Evolutionary conservation across 164 flowering plant genomes (phyloP), one percentile per base, ranked within the genome.

Genomic region (Tinospora cordifolia): DNA sequence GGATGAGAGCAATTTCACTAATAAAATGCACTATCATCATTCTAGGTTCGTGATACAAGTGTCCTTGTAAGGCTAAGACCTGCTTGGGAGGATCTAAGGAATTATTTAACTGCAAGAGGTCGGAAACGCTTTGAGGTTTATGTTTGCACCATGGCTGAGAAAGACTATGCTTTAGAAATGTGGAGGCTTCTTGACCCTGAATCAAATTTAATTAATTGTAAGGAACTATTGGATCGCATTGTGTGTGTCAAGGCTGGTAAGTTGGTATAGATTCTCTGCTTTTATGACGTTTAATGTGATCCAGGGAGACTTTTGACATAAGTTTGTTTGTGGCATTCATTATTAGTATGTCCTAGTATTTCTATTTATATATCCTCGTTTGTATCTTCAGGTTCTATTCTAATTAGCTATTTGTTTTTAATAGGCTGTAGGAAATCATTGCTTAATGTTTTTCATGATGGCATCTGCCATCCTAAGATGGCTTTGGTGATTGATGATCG

Each of bases 111-210:
- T 75, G 99, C 99, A 68, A 87, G 85, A 86, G 99, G 99, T 30
- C 94, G 99, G 22, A 95, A 95, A 78, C 94, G 99, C n/a, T 95
- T 95, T 84, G 98, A 95, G 81, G 99, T 95, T 74, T 95, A 87
- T 89, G 99, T 95, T 62, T 95, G 99, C 84, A 95, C 99, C 46
- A 90, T 92, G 99, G 99, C 99, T 73, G 99, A 95, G 83, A 90
- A 92, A 76, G 99, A 95, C 78, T 95, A 95, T 84, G 99, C 99
- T 69, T 74, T 95, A 63, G 99, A 95, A 79, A 95, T 95, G 99
- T 95, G 99, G 99, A 87, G 99, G 81, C 97, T 95, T 79, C 96
- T 95, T 77, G 99, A 95, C 80, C 99, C 98, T 38, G 99, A 90
- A 38, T 85, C 84, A 68, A 91, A 92, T 75, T 81, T 95, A 79